phyloP scores from a whole-genome alignment of 2,329 filamentous ascomycete species.

The Cladophialophora carrionii region DNA sequence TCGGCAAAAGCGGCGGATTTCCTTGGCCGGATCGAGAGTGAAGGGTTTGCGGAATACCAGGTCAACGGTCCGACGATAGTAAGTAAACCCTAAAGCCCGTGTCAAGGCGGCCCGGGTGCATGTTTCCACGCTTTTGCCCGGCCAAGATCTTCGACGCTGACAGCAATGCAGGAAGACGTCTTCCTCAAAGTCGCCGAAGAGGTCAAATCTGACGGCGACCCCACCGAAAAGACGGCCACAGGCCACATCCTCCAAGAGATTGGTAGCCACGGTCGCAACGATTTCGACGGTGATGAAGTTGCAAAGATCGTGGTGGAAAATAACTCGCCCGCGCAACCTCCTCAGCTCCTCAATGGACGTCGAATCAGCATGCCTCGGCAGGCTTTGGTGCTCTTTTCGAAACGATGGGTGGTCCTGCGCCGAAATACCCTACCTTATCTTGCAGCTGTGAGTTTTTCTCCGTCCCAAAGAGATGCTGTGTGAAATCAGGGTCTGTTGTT shows the following conservation, averaged over 20 bases:
- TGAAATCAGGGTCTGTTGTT: not conserved
- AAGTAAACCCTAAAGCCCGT: not conserved
- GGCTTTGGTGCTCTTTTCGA: slow-evolving; percentile 73
- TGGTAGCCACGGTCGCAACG: slow-evolving; percentile 28
- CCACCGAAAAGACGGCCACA: slow-evolving; percentile 3
- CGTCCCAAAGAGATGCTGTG: not conserved
- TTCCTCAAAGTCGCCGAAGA: slow-evolving; percentile 87
- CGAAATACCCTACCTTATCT: slow-evolving; percentile 77
- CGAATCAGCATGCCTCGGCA: slow-evolving; percentile 72
- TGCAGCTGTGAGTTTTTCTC: slow-evolving; percentile 55
- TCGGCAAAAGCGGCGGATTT: slow-evolving; percentile 72
- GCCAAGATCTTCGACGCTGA: not conserved
- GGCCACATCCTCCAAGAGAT: slow-evolving; percentile 25
- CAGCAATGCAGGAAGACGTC: slow-evolving; percentile 69
- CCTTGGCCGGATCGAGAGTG: slow-evolving; percentile 68
- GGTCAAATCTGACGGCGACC: slow-evolving; percentile 49
- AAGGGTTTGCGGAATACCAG: slow-evolving; percentile 74
- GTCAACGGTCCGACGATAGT: slow-evolving; percentile 81
- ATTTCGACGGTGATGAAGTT: slow-evolving; percentile 24
- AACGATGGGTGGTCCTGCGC: slow-evolving; percentile 75
- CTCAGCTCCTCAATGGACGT: slow-evolving; percentile 66
- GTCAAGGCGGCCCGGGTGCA: not conserved
- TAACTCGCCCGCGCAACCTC: slow-evolving; percentile 35
- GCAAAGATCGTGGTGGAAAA: slow-evolving; percentile 23
- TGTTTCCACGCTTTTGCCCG: not conserved